Conservation (phyloP, 495 filamentous ascomycete genomes). For the Usnea hakonensis region DNA sequence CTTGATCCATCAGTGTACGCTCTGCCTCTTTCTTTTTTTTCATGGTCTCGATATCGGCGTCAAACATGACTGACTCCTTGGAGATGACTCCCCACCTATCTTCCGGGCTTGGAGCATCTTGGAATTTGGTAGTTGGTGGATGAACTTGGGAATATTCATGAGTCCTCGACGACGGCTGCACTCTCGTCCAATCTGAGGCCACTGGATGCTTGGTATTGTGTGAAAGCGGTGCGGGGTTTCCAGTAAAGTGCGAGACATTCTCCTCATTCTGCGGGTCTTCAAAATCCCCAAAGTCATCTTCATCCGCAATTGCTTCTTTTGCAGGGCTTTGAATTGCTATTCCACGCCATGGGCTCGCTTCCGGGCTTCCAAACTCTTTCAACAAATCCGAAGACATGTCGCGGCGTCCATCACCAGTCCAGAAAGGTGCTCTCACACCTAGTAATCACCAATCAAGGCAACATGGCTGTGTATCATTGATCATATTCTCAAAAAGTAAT, state of each 20-base stretch:
- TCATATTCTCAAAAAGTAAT: neutral
- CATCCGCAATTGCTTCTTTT: constrained; percentile 43
- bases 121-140: neutral
- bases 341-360: constrained; percentile 1
- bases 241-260: neutral
- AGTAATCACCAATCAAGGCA: neutral
- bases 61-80: constrained; percentile 26
- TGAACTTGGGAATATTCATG: neutral
- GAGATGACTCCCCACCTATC: constrained; percentile 56
- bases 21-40: constrained; percentile 11
- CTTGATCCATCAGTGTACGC: constrained; percentile 2
- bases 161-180: neutral
- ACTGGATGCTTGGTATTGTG: neutral
- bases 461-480: neutral
- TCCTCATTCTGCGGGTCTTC: constrained; percentile 43
- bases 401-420: neutral
- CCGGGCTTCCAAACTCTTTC: constrained; percentile 51
- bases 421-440: neutral
- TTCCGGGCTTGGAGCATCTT: constrained; percentile 23
- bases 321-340: neutral
- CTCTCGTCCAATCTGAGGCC: neutral
- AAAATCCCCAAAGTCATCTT: constrained; percentile 73
- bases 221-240: neutral
- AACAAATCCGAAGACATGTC: constrained; percentile 70
- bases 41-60: constrained; percentile 19